Evolutionary conservation across 306 rosid genomes (phyloP).

Genomic region (Parietaria judaica): DNA sequence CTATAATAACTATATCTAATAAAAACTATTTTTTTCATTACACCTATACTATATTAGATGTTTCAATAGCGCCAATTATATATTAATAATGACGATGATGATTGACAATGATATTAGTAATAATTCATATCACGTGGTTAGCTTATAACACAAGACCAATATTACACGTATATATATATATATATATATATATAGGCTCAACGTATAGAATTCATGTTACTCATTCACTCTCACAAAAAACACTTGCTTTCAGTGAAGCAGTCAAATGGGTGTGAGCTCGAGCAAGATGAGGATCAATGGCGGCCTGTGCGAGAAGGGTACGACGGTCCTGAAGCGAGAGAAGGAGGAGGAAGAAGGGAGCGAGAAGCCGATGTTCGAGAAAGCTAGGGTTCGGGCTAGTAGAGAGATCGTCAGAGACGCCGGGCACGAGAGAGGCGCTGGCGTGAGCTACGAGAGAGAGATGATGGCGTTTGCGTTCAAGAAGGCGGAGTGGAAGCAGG

Average conservation of each 20-base stretch:
- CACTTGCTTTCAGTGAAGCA: not conserved
- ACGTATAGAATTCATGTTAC: slow-evolving; percentile 12
- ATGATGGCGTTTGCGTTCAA: slow-evolving; percentile 62
- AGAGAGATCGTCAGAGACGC: not conserved
- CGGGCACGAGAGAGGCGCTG: not conserved
- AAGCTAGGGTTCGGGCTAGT: slow-evolving; percentile 35
- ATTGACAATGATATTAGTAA: too few species aligned
- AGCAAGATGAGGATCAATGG: slow-evolving; percentile 33
- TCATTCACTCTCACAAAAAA: not conserved
- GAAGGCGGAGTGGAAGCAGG: slow-evolving; percentile 85
- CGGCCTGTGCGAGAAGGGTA: slow-evolving; percentile 25
- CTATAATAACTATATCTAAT: too few species aligned
- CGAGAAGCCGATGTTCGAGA: slow-evolving; percentile 45
- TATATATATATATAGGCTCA: slow-evolving; percentile 14
- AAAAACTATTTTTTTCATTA: too few species aligned
- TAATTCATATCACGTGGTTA: not conserved
- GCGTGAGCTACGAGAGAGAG: slow-evolving; percentile 47
- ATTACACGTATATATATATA: not conserved
- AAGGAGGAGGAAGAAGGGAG: slow-evolving; percentile 47
- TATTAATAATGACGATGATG: too few species aligned
- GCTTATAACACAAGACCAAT: not conserved
- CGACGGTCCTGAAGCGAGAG: slow-evolving; percentile 45
- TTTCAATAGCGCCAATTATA: too few species aligned
- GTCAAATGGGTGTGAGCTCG: slow-evolving; percentile 43
- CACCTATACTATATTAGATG: too few species aligned